phyloP scores from a whole-genome alignment of 2,329 filamentous ascomycete species.

The Colletotrichum sp. region DNA sequence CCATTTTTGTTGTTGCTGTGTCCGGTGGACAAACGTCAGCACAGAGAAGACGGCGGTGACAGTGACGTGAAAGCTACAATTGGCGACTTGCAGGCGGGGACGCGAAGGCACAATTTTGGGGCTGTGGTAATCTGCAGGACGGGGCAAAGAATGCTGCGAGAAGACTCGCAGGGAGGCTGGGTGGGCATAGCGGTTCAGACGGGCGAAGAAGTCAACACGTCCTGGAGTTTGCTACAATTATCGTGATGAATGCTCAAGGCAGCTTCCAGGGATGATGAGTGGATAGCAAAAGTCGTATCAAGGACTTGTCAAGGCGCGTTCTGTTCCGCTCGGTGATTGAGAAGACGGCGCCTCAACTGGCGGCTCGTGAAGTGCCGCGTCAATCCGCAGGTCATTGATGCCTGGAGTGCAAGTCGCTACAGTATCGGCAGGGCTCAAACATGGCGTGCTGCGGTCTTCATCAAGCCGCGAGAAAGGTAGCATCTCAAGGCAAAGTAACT shows the following conservation, averaged over 20 bases:
- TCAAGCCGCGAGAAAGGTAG: neutral
- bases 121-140: neutral
- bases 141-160: neutral
- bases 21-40: too few relatives aligned
- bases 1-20: too few relatives aligned
- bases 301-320: neutral
- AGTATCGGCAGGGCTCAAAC: neutral
- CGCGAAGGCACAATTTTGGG: neutral
- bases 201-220: neutral
- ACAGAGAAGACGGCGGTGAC: too few relatives aligned
- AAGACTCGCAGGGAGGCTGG: neutral
- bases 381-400: neutral
- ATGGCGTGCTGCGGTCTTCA: neutral
- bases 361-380: too few relatives aligned
- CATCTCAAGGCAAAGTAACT: neutral
- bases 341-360: neutral
- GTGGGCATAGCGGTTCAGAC: neutral
- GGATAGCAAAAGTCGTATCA: neutral
- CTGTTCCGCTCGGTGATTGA: neutral
- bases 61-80: too few relatives aligned
- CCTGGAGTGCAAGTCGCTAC: neutral
- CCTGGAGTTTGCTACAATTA: neutral
- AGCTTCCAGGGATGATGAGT: neutral
- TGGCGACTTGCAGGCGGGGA: neutral
- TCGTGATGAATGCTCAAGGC: neutral